Evolutionary conservation across 75 land plant species (phyloP).

Genomic region (Cunninghamia lanceolata): DNA sequence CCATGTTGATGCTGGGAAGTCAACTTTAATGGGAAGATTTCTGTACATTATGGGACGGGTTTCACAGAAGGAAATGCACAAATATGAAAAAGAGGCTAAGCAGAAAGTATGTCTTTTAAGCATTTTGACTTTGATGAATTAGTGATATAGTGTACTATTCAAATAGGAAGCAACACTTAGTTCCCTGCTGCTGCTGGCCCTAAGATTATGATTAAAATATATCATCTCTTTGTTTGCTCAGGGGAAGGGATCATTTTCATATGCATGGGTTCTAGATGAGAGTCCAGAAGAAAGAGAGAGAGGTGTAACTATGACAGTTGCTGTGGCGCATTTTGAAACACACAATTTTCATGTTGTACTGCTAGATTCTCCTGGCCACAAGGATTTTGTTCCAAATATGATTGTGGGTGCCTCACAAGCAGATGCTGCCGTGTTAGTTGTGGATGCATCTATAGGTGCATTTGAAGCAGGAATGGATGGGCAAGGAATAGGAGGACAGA

Average conservation of each 20-base stretch:
- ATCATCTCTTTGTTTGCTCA: constrained; percentile 36
- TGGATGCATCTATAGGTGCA: constrained; percentile 90
- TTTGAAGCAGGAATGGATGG: constrained; percentile 95
- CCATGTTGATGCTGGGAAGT: constrained; percentile 99
- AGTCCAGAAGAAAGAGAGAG: constrained; percentile 93
- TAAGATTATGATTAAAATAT: neutral
- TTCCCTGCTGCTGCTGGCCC: neutral
- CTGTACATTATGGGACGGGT: constrained; percentile 73
- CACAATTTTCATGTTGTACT: constrained; percentile 72
- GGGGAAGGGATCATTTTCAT: constrained; percentile 99
- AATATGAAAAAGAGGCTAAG: constrained; percentile 85
- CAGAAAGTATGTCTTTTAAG: constrained; percentile 43
- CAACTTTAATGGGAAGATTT: constrained; percentile 88
- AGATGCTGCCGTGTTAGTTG: constrained; percentile 95
- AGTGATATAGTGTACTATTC: neutral
- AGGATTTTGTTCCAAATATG: constrained; percentile 98
- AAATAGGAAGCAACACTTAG: neutral
- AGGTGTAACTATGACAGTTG: constrained; percentile 97
- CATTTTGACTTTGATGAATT: neutral
- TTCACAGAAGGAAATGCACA: constrained; percentile 93
- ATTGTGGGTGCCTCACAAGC: constrained; percentile 99
- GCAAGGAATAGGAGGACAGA: constrained; percentile 75
- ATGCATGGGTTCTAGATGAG: constrained; percentile 99
- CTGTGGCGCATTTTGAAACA: constrained; percentile 88
- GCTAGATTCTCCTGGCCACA: constrained; percentile 97